Evolutionary conservation across 768 basidiomycete genomes (phyloP).

Genomic region (Pleurotus pulmonarius): DNA sequence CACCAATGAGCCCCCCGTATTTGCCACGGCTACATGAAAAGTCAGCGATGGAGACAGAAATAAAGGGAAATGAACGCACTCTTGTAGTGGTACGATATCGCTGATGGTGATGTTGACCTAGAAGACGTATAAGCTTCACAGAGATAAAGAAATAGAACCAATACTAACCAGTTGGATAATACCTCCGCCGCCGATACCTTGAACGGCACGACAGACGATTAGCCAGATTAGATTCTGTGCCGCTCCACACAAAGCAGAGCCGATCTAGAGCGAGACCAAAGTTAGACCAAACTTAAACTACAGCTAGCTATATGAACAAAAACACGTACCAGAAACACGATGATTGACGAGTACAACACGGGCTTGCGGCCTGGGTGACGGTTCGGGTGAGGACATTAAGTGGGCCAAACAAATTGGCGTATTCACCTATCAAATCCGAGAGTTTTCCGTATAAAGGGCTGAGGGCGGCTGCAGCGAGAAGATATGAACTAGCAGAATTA

Average conservation of each 20-base stretch:
- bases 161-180: constrained; percentile 62
- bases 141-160: background rate
- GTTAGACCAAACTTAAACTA: background rate
- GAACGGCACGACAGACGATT: constrained; percentile 70
- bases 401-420: background rate
- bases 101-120: constrained; percentile 71
- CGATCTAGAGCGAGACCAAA: constrained; percentile 41
- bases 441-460: constrained; percentile 78
- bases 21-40: constrained; percentile 60
- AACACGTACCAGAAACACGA: constrained; percentile 58
- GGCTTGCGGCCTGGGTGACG: constrained; percentile 55
- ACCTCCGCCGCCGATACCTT: constrained; percentile 82
- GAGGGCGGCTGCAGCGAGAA: constrained; percentile 64
- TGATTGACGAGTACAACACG: constrained; percentile 61
- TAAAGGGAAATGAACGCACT: constrained; percentile 39
- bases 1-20: constrained; percentile 70
- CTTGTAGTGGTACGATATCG: constrained; percentile 78
- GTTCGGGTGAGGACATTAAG: background rate
- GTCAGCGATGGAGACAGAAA: background rate
- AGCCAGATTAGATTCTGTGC: constrained; percentile 80
- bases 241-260: constrained; percentile 78
- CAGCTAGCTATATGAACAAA: background rate
- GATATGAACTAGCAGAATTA: constrained; percentile 53
- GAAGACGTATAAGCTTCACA: background rate
- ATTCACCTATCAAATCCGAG: constrained; percentile 45